Evolutionary conservation across 2,329 filamentous ascomycete species (phyloP).

Genomic region (Kalmusia sp.): DNA sequence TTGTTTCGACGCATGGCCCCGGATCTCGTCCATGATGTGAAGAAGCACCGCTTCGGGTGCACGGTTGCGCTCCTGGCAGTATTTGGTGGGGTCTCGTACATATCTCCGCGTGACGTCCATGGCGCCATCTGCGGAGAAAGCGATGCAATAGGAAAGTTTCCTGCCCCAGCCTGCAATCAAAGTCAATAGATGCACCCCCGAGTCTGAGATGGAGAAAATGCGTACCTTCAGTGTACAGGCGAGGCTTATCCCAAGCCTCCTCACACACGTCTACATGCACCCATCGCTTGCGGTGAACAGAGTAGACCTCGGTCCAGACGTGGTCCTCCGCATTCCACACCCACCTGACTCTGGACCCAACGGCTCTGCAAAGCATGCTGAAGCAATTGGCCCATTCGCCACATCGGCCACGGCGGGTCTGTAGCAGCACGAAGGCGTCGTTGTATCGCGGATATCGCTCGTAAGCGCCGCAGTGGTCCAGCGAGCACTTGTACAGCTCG

Average conservation of each 20-base stretch:
- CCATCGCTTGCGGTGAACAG: conserved; percentile 91
- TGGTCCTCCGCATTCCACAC: conserved; percentile 98
- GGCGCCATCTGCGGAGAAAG: conserved; percentile 88
- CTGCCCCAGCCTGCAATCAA: conserved; percentile 76
- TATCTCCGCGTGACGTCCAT: conserved; percentile 73
- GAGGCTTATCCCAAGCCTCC: conserved; percentile 92
- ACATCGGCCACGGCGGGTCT: conserved; percentile 83
- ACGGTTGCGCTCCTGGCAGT: conserved; percentile 76
- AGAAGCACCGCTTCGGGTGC: conserved; percentile 90
- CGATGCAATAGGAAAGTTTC: conserved; percentile 96
- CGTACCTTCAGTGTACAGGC: conserved; percentile 84
- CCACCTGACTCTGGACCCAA: conserved; percentile 92
- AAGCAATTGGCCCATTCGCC: conserved; percentile 99
- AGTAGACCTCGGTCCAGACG: conserved; percentile 98
- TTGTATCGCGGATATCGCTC: conserved; percentile 95
- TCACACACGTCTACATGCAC: conserved; percentile 96
- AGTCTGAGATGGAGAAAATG: conserved; percentile 15
- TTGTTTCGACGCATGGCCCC: conserved; percentile 81
- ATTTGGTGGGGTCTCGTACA: conserved; percentile 71
- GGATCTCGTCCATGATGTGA: conserved; percentile 92
- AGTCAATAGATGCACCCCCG: conserved; percentile 16
- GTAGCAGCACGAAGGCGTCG: conserved; percentile 90
- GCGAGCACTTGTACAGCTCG: conserved; percentile 88
- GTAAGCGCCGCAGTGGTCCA: conserved; percentile 74
- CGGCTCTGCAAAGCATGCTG: conserved; percentile 94